Percentiles rank a stretch among this genome's conserved stretches.
These are phyloP conservation scores for Primulina tabacum DNA, from an alignment of 257 asterid genomes.

Conservation along the genomic window DNA sequence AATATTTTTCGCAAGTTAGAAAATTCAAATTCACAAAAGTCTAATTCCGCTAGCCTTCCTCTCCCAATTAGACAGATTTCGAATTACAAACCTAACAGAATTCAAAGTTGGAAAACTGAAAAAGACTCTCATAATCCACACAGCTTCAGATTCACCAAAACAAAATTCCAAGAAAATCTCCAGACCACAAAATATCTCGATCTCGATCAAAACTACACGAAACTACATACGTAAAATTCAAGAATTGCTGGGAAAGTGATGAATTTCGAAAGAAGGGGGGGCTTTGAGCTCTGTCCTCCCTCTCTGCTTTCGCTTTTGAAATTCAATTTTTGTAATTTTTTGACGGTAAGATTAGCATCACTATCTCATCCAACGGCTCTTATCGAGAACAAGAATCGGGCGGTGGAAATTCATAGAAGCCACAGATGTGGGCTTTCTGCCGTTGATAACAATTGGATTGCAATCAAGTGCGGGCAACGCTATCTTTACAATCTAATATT, in stretches of 20 bases:
- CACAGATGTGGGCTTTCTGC: not conserved
- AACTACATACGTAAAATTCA: slow-evolving; percentile 9
- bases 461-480: slow-evolving; percentile 22
- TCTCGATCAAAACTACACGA: slow-evolving; percentile 22
- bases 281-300: slow-evolving; percentile 58
- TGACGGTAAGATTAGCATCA: slow-evolving; percentile 37
- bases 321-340: slow-evolving; percentile 68
- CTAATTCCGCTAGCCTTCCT: slow-evolving; percentile 27
- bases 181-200: slow-evolving; percentile 25
- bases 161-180: slow-evolving; percentile 21
- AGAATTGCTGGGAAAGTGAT: slow-evolving; percentile 22
- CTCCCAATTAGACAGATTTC: slow-evolving; percentile 6
- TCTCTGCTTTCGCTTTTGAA: slow-evolving; percentile 75
- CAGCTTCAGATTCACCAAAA: slow-evolving; percentile 54
- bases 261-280: slow-evolving; percentile 29
- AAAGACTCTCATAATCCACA: slow-evolving; percentile 21
- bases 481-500: not conserved
- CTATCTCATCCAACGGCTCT: slow-evolving; percentile 41
- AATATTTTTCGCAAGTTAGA: slow-evolving; percentile 5
- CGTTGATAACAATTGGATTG: slow-evolving; percentile 32
- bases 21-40: slow-evolving; percentile 18
- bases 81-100: slow-evolving; percentile 12
- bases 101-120: slow-evolving; percentile 16
- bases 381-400: slow-evolving; percentile 26
- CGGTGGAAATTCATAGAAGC: slow-evolving; percentile 53